These are phyloP conservation scores for Geotrichum citri-aurantii DNA, from an alignment of 1,139 yeast species.

Conservation along the genomic window DNA sequence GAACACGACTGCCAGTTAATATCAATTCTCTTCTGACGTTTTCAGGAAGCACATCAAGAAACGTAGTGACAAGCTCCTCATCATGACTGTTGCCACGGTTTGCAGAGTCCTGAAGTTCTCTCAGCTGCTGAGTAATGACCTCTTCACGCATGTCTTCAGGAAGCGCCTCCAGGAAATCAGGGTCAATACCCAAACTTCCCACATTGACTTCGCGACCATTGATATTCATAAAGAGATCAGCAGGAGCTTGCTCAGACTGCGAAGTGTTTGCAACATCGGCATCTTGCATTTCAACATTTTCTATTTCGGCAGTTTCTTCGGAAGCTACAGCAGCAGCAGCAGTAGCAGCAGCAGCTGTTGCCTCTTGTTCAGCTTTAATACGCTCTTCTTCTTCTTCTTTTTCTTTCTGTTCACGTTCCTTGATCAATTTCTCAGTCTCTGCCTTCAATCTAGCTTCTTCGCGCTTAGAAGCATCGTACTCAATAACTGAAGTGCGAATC, in stretches of 20 bases:
- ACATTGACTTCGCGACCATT: slow-evolving; percentile 81
- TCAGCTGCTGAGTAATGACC: slow-evolving; percentile 78
- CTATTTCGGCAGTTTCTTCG: slow-evolving; percentile 17
- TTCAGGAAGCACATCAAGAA: slow-evolving; percentile 75
- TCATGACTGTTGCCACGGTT: slow-evolving; percentile 41
- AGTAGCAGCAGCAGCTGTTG: slow-evolving; percentile 22
- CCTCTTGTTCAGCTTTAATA: slow-evolving; percentile 20
- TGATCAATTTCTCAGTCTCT: slow-evolving; percentile 32
- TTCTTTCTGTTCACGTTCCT: slow-evolving; percentile 21
- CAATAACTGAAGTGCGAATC: slow-evolving; percentile 15
- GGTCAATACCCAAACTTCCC: slow-evolving; percentile 87
- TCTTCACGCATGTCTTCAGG: slow-evolving; percentile 94
- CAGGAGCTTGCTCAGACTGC: not conserved
- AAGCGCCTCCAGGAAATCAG: slow-evolving; percentile 80
- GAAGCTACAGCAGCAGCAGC: slow-evolving; percentile 21
- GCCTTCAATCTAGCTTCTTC: slow-evolving; percentile 35
- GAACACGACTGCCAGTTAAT: slow-evolving; percentile 44
- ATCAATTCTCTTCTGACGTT: slow-evolving; percentile 66
- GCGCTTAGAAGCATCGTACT: slow-evolving; percentile 23
- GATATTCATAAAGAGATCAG: slow-evolving; percentile 52
- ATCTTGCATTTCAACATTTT: slow-evolving; percentile 21
- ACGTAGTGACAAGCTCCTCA: slow-evolving; percentile 75
- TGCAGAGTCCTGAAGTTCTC: slow-evolving; percentile 44
- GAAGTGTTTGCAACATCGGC: slow-evolving; percentile 13
- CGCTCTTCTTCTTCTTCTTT: slow-evolving; percentile 35